Percentiles rank a stretch among this genome's conserved stretches.
These are phyloP conservation scores for Litchi chinensis DNA, from an alignment of 345 rosid species.

Conservation along the genomic window DNA sequence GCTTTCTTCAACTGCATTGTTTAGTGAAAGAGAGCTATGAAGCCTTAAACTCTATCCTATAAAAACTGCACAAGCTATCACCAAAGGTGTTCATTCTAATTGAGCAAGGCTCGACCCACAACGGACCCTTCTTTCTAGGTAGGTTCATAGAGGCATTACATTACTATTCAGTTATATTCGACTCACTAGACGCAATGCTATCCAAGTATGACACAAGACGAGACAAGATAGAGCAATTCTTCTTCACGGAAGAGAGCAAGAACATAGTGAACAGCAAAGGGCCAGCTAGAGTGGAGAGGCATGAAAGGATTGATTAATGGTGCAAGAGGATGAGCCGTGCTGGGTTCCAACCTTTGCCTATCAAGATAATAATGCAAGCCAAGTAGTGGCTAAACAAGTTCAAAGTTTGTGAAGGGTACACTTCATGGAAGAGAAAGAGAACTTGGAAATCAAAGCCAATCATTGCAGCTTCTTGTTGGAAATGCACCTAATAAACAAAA, in stretches of 20 bases:
- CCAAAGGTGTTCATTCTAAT: slow-evolving; percentile 42
- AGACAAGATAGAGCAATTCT: slow-evolving; percentile 63
- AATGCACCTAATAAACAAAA: slow-evolving; percentile 29
- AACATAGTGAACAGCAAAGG: slow-evolving; percentile 69
- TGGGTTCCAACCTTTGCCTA: slow-evolving; percentile 41
- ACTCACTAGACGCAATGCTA: slow-evolving; percentile 52
- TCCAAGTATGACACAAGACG: slow-evolving; percentile 59
- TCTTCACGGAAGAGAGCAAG: slow-evolving; percentile 57
- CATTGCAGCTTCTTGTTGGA: slow-evolving; percentile 60
- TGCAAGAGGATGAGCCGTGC: slow-evolving; percentile 62
- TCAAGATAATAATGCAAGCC: slow-evolving; percentile 39
- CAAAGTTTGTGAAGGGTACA: slow-evolving; percentile 41
- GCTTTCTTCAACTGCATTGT: slow-evolving; percentile 51
- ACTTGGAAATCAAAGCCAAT: slow-evolving; percentile 62
- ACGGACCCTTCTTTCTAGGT: slow-evolving; percentile 61
- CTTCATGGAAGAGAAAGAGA: slow-evolving; percentile 54
- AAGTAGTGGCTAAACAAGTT: slow-evolving; percentile 49
- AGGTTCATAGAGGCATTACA: slow-evolving; percentile 70
- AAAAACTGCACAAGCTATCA: slow-evolving; percentile 31
- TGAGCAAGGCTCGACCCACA: slow-evolving; percentile 56
- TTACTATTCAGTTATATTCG: slow-evolving; percentile 63
- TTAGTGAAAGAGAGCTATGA: slow-evolving; percentile 57
- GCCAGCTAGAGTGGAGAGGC: slow-evolving; percentile 51
- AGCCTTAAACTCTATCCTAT: slow-evolving; percentile 49
- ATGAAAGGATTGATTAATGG: slow-evolving; percentile 60